phyloP scores from a whole-genome alignment of 163 green algal genomes.

The Chlamydomonas reinhardtii region DNA sequence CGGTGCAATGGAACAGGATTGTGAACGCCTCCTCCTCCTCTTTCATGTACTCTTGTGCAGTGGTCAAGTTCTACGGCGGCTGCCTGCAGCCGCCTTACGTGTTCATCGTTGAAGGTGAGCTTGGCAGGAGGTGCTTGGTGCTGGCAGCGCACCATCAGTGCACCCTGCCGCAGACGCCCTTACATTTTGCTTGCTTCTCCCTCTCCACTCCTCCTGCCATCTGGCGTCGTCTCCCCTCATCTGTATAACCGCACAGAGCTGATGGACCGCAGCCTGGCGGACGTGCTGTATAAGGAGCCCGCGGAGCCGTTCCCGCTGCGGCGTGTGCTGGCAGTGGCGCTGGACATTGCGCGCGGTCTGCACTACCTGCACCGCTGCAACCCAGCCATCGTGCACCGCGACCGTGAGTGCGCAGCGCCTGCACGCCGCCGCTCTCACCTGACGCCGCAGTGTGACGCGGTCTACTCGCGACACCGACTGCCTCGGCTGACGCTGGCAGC shows the following conservation, averaged over 20 bases:
- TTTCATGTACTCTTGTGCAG: background rate
- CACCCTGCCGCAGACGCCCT: too few species aligned
- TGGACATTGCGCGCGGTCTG: conserved; percentile 53
- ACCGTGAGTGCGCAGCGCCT: conserved; percentile 18
- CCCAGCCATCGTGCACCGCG: conserved; percentile 45
- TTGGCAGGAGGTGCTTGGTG: background rate
- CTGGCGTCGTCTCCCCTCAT: too few species aligned
- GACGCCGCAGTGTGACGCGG: too few species aligned
- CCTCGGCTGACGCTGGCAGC: too few species aligned
- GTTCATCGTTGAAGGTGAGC: conserved; percentile 44
- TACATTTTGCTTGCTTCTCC: too few species aligned
- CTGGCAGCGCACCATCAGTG: background rate
- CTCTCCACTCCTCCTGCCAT: too few species aligned
- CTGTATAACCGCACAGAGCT: conserved; percentile 46
- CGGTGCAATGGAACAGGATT: too few species aligned
- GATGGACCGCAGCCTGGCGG: conserved; percentile 55
- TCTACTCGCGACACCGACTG: too few species aligned
- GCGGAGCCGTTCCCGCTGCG: conserved; percentile 43
- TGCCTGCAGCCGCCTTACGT: conserved; percentile 53
- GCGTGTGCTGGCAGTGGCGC: conserved; percentile 27
- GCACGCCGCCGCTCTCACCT: too few species aligned
- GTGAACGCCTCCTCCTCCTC: too few species aligned
- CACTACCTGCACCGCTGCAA: conserved; percentile 57
- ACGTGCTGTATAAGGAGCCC: conserved; percentile 46
- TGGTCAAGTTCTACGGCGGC: conserved; percentile 64